These are phyloP conservation scores for Persicaria tinctoria DNA, from an alignment of 148 eudicot species.

Conservation along the genomic window DNA sequence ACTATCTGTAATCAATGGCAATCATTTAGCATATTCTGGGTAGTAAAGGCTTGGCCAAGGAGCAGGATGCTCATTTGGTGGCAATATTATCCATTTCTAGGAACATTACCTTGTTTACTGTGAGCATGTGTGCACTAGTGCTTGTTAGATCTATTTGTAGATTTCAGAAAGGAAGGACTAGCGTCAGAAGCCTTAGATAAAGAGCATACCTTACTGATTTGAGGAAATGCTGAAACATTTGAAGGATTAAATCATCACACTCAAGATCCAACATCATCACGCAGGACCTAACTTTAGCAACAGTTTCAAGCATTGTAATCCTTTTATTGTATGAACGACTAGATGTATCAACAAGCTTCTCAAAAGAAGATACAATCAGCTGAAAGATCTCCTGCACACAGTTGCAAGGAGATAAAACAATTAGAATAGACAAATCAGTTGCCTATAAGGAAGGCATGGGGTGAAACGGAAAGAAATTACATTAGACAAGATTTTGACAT, in stretches of 20 bases:
- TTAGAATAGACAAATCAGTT: background rate
- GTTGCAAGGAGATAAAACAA: background rate
- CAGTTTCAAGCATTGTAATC: slow-evolving; percentile 74
- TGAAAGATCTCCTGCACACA: slow-evolving; percentile 39
- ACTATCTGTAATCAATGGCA: no score
- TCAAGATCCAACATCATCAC: slow-evolving; percentile 98
- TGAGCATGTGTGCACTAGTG: background rate
- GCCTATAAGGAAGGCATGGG: background rate
- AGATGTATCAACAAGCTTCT: slow-evolving; percentile 56
- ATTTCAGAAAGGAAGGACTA: background rate
- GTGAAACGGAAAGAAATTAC: background rate
- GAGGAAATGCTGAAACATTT: slow-evolving; percentile 83
- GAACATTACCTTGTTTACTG: background rate
- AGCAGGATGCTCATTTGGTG: no score
- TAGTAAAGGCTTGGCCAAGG: no score
- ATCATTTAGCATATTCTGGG: no score
- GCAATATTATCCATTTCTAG: background rate
- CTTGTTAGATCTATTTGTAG: background rate
- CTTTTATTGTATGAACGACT: slow-evolving; percentile 58
- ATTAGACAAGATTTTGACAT: background rate
- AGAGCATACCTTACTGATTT: slow-evolving; percentile 54
- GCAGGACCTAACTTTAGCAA: slow-evolving; percentile 89
- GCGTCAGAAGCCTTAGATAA: background rate
- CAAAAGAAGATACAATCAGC: slow-evolving; percentile 83
- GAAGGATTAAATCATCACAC: slow-evolving; percentile 61